Percentiles rank a stretch among this genome's conserved stretches.
Conservation (phyloP, 805 yeast genomes). For the Starmera quercuum region DNA sequence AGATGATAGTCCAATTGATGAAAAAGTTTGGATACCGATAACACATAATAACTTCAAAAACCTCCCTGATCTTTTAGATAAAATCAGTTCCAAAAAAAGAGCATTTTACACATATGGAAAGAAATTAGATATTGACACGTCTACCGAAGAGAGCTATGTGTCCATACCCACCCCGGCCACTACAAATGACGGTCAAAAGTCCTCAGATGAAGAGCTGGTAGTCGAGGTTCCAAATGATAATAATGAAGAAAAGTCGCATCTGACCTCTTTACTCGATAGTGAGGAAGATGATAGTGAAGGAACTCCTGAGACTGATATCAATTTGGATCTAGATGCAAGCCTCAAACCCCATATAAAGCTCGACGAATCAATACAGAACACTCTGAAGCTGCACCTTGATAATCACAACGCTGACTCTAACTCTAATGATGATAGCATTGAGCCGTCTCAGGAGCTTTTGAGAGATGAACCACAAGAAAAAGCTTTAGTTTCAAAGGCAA, state of each 20-base stretch:
- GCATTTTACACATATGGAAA: constrained; percentile 23
- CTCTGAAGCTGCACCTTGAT: background rate
- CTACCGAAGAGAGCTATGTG: constrained; percentile 8
- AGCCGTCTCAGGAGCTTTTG: no score
- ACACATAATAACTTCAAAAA: constrained; percentile 31
- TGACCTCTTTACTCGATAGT: no score
- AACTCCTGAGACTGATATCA: no score
- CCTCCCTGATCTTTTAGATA: constrained; percentile 30
- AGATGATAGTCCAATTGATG: constrained; percentile 2
- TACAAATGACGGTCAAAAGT: background rate
- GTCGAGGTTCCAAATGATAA: background rate
- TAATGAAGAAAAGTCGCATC: no score
- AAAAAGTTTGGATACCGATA: constrained; percentile 36
- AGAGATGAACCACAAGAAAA: no score
- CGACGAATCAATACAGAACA: background rate
- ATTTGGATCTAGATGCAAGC: no score
- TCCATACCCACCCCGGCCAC: background rate
- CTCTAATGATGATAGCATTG: background rate
- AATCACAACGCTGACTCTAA: background rate
- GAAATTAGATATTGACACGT: constrained; percentile 7
- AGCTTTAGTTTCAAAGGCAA: constrained; percentile 22
- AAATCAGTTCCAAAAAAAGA: constrained; percentile 20
- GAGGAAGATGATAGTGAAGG: no score
- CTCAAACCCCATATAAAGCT: background rate
- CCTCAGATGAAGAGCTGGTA: background rate